A percentile compares a stretch with the other conserved stretches of the same genome.
phyloP scores from a whole-genome alignment of 768 basidiomycete species.

The Hortiboletus campestris region DNA sequence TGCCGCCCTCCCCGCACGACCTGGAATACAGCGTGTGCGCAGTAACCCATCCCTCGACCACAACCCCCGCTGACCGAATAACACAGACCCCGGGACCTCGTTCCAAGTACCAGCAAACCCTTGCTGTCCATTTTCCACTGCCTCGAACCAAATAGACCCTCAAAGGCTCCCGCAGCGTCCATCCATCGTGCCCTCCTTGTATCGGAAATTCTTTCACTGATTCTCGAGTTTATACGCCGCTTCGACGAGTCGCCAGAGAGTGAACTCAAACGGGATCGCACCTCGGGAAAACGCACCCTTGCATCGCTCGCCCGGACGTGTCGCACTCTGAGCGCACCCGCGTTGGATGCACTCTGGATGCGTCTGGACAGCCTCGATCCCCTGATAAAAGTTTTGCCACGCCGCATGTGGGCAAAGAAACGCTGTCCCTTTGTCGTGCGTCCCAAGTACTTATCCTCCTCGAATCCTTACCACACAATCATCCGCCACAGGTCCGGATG shows the following conservation, averaged over 20 bases:
- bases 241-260: conserved; percentile 23
- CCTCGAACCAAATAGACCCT: background rate
- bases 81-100: conserved; percentile 1
- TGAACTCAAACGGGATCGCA: conserved; percentile 12
- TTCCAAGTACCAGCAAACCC: background rate
- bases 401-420: conserved; percentile 27
- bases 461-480: background rate
- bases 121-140: background rate
- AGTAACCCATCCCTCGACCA: background rate
- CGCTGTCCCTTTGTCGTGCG: conserved; percentile 21
- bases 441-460: background rate
- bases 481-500: conserved; percentile 15
- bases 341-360: conserved; percentile 31
- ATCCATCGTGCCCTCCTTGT: conserved; percentile 25
- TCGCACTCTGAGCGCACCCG: conserved; percentile 17
- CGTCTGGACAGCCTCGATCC: conserved; percentile 28
- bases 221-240: conserved; percentile 20
- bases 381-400: conserved; percentile 24
- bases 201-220: conserved; percentile 20
- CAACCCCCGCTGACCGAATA: background rate
- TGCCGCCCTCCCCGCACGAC: background rate
- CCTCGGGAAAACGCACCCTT: conserved; percentile 21
- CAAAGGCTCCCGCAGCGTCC: background rate
- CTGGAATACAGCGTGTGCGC: conserved; percentile 7
- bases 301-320: conserved; percentile 29